Conservation (phyloP, 2,329 filamentous ascomycete species). For the Colletotrichum cordylinicola region DNA sequence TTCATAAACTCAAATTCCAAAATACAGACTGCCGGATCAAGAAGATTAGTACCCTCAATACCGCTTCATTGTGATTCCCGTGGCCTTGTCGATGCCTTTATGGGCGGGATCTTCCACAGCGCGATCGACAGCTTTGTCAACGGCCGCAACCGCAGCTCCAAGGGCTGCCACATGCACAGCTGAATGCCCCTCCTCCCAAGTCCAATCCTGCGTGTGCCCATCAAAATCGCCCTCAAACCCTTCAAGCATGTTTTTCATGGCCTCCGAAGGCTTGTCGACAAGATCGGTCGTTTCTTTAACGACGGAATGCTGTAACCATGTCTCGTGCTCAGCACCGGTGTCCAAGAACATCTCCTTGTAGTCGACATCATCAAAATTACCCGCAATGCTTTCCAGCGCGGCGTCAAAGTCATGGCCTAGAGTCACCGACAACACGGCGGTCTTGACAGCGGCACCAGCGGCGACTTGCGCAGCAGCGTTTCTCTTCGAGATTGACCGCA, state of each 20-base stretch:
- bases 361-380: background rate
- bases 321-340: background rate
- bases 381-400: background rate
- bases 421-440: background rate
- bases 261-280: background rate
- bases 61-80: background rate
- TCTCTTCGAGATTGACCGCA: background rate
- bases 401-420: background rate
- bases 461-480: background rate
- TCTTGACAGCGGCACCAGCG: background rate
- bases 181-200: background rate
- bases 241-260: background rate
- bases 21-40: too few species aligned
- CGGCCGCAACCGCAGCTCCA: background rate
- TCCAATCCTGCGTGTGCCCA: background rate
- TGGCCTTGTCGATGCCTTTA: background rate
- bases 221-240: background rate
- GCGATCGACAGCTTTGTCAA: background rate
- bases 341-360: background rate
- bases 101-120: background rate
- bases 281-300: background rate
- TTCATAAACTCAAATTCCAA: too few species aligned
- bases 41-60: too few species aligned
- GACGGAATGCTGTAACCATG: background rate
- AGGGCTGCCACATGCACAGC: background rate